These are phyloP conservation scores for Zygoascus tannicola DNA, from an alignment of 805 yeast species.

Conservation along the genomic window DNA sequence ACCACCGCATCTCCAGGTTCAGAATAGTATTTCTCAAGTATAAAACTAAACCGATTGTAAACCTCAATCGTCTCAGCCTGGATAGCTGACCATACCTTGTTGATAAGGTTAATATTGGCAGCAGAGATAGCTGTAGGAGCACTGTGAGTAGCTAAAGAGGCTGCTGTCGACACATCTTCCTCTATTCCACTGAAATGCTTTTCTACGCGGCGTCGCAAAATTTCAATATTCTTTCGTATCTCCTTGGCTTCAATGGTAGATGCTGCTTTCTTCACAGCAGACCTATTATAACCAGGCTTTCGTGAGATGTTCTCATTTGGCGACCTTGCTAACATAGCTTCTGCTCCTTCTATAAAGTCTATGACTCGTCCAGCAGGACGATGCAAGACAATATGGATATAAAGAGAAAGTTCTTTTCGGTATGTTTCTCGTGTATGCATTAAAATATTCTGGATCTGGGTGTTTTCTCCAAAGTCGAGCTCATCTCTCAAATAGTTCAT, in stretches of 20 bases:
- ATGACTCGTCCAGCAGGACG: slow-evolving; percentile 59
- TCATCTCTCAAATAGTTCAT: slow-evolving; percentile 42
- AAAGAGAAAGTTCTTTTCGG: slow-evolving; percentile 27
- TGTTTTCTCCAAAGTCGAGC: slow-evolving; percentile 11
- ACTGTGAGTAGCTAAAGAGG: slow-evolving; percentile 16
- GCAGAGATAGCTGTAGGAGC: no score
- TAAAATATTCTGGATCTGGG: slow-evolving; percentile 6
- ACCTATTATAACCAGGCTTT: slow-evolving; percentile 43
- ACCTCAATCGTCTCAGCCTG: slow-evolving; percentile 53
- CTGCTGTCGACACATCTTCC: slow-evolving; percentile 10
- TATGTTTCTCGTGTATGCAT: slow-evolving; percentile 13
- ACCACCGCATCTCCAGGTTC: slow-evolving; percentile 31
- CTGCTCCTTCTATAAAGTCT: slow-evolving; percentile 56
- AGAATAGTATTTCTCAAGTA: slow-evolving; percentile 48
- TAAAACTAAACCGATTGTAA: slow-evolving; percentile 44
- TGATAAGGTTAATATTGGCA: slow-evolving; percentile 46
- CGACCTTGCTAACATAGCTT: slow-evolving; percentile 37
- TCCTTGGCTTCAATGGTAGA: slow-evolving; percentile 50
- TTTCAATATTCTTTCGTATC: slow-evolving; percentile 43
- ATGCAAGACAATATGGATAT: slow-evolving; percentile 39
- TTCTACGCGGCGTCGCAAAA: slow-evolving; percentile 47
- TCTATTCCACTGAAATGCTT: slow-evolving; percentile 38
- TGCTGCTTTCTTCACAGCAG: slow-evolving; percentile 49
- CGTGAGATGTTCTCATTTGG: slow-evolving; percentile 38
- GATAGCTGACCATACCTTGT: slow-evolving; percentile 59